A percentile compares a stretch with the other conserved stretches of the same genome.
Evolutionary conservation across 208 protist genomes (phyloP).

Genomic region (Porcisia hertigi): DNA sequence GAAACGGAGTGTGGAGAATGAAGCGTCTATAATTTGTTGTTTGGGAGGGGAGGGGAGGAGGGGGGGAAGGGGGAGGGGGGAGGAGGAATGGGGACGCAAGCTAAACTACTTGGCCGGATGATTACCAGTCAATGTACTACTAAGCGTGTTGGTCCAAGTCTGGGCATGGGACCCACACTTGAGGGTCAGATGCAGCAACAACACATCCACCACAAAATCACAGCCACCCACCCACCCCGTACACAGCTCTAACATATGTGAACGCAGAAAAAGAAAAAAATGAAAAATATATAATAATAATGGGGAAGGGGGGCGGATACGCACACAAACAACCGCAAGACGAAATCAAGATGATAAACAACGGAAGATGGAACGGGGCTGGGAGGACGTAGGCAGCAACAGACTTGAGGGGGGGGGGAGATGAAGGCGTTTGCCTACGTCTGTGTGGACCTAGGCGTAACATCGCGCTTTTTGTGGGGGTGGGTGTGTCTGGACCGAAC

Average conservation of each 20-base stretch:
- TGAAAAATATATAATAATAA: background rate
- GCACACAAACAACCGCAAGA: background rate
- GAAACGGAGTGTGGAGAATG: background rate
- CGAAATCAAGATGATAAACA: conserved; percentile 1
- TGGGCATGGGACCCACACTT: background rate
- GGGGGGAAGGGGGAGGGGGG: background rate
- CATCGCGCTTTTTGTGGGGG: background rate
- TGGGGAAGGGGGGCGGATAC: background rate
- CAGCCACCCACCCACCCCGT: background rate
- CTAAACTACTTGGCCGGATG: background rate
- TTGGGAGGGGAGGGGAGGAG: background rate
- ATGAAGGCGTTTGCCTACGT: background rate
- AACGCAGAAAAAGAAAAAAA: background rate
- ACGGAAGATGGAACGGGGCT: background rate
- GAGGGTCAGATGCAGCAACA: background rate
- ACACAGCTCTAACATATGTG: background rate
- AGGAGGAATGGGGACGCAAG: background rate
- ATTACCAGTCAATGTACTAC: background rate
- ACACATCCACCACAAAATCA: background rate
- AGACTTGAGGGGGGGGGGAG: background rate
- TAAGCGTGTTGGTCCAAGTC: background rate
- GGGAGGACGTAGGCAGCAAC: background rate
- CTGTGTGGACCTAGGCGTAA: background rate
- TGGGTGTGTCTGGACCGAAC: background rate
- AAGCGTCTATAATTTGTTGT: background rate